A percentile compares a stretch with the other conserved stretches of the same genome.
Evolutionary conservation across 2,329 filamentous ascomycete species (phyloP).

Genomic region (Aspergillus thermomutatus): DNA sequence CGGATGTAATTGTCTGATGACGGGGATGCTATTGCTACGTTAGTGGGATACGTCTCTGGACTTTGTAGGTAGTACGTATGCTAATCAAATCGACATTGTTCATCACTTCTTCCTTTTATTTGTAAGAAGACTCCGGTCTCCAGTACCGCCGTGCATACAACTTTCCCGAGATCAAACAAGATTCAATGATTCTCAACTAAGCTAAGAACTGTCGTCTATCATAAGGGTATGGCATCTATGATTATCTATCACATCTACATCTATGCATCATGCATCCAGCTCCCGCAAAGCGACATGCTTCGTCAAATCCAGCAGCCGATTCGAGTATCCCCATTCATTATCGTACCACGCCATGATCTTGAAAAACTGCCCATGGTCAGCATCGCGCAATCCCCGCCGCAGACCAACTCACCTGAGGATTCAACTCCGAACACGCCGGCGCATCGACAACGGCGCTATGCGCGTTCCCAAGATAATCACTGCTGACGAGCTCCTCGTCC

Average conservation of each 20-base stretch:
- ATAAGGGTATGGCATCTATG: background rate
- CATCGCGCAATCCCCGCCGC: too few species aligned
- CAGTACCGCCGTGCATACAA: too few species aligned
- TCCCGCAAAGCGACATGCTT: slow-evolving; percentile 16
- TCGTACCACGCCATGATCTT: slow-evolving; percentile 94
- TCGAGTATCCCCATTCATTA: slow-evolving; percentile 96
- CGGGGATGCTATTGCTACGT: too few species aligned
- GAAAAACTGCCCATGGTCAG: slow-evolving; percentile 71
- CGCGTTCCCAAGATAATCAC: slow-evolving; percentile 80
- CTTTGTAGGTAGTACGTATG: too few species aligned
- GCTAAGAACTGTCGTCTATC: too few species aligned
- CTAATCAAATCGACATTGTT: too few species aligned
- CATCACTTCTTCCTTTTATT: too few species aligned
- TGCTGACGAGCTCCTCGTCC: slow-evolving; percentile 86
- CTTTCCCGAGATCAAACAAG: too few species aligned
- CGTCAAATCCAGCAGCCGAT: slow-evolving; percentile 71
- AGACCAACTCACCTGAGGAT: slow-evolving; percentile 37
- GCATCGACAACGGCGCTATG: slow-evolving; percentile 91
- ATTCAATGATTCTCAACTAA: too few species aligned
- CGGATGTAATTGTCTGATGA: background rate
- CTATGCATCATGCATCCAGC: slow-evolving; percentile 15
- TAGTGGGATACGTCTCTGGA: background rate
- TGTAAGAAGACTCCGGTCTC: too few species aligned
- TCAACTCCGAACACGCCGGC: slow-evolving; percentile 89
- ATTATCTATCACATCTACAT: slow-evolving; percentile 6